A percentile compares a stretch with the other conserved stretches of the same genome.
Conservation (phyloP, 495 filamentous ascomycete genomes). For the Bombardia bombarda region DNA sequence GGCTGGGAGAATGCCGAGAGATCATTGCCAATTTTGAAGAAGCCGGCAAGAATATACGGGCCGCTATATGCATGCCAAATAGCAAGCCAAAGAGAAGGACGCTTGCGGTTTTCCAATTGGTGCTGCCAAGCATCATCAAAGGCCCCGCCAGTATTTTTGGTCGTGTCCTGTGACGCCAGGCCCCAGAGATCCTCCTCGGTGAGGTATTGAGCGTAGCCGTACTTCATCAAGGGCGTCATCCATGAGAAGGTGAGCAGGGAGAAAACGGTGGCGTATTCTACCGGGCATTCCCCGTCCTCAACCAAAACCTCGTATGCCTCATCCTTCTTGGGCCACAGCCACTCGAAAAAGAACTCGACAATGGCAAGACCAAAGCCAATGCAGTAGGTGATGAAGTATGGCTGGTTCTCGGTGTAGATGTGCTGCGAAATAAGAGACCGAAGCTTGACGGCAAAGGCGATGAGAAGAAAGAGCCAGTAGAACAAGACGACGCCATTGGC, state of each 20-base stretch:
- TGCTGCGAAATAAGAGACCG: slow-evolving; percentile 78
- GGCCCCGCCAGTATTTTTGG: slow-evolving; percentile 53
- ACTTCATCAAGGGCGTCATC: slow-evolving; percentile 98
- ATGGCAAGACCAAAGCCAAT: slow-evolving; percentile 64
- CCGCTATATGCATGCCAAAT: slow-evolving; percentile 77
- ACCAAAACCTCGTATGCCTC: slow-evolving; percentile 75
- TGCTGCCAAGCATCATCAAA: slow-evolving; percentile 72
- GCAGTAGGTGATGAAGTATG: slow-evolving; percentile 76
- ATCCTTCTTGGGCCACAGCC: slow-evolving; percentile 81
- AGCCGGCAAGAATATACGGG: slow-evolving; percentile 67
- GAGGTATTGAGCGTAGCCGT: slow-evolving; percentile 84
- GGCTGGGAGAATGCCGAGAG: slow-evolving; percentile 81
- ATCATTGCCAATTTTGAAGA: slow-evolving; percentile 86
- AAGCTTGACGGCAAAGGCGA: slow-evolving; percentile 75
- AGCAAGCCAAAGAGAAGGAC: slow-evolving; percentile 88
- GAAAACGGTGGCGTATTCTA: slow-evolving; percentile 91
- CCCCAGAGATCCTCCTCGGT: slow-evolving; percentile 98
- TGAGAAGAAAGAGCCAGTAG: slow-evolving; percentile 89
- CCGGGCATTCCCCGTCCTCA: slow-evolving; percentile 84
- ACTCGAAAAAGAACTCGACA: slow-evolving; percentile 77
- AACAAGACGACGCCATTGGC: slow-evolving; percentile 91
- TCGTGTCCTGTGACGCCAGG: slow-evolving; percentile 71
- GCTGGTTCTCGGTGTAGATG: slow-evolving; percentile 51
- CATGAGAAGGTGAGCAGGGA: slow-evolving; percentile 91
- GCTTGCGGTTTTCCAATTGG: slow-evolving; percentile 60